These are phyloP conservation scores for Ceratocystis cacaofunesta DNA, from an alignment of 2,329 filamentous ascomycete species.

Conservation along the genomic window DNA sequence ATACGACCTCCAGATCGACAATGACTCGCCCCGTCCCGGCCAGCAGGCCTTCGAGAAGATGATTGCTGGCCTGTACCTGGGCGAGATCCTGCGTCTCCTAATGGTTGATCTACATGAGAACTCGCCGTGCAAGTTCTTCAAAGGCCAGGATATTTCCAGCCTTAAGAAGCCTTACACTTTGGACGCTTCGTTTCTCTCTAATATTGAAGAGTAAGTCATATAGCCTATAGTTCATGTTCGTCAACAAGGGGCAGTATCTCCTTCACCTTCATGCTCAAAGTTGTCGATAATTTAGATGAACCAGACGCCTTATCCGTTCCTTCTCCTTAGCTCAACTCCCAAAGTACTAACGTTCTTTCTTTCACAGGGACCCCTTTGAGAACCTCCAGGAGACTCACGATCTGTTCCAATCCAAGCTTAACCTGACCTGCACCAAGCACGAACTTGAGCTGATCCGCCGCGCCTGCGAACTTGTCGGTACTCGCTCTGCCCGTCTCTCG, in stretches of 20 bases:
- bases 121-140: constrained; percentile 61
- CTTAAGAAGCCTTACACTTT: constrained; percentile 78
- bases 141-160: constrained; percentile 62
- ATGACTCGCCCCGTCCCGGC: constrained; percentile 78
- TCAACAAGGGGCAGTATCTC: background rate
- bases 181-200: constrained; percentile 84
- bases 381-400: constrained; percentile 82
- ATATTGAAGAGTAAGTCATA: constrained; percentile 62
- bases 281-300: background rate
- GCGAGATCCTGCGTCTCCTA: constrained; percentile 84
- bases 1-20: constrained; percentile 79
- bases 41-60: constrained; percentile 98
- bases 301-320: background rate
- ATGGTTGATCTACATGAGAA: constrained; percentile 75
- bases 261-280: background rate
- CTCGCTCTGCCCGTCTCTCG: constrained; percentile 80
- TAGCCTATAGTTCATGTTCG: background rate
- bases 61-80: constrained; percentile 87
- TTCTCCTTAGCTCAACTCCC: background rate
- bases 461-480: constrained; percentile 85
- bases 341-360: background rate
- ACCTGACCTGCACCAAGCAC: constrained; percentile 52
- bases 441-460: constrained; percentile 84
- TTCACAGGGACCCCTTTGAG: constrained; percentile 72
- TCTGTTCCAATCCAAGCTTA: constrained; percentile 62